Conservation (phyloP, 768 basidiomycete genomes). For the Rhodotorula kratochvilovae region DNA sequence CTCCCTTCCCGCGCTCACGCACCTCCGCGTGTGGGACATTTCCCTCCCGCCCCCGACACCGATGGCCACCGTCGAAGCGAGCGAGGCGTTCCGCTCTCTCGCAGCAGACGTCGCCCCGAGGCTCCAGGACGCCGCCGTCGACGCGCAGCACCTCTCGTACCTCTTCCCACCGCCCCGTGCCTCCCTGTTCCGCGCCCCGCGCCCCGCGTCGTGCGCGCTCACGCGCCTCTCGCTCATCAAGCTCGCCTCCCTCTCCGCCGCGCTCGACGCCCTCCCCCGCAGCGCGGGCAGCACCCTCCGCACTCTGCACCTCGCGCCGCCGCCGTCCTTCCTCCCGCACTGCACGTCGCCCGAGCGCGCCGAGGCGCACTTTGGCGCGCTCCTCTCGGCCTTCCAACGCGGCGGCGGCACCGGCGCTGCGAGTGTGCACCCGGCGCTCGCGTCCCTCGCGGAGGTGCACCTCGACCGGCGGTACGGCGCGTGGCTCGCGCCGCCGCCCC, state of each 20-base stretch:
- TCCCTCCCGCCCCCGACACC: slow-evolving; percentile 21
- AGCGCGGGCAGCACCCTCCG: not conserved
- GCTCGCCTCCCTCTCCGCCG: not conserved
- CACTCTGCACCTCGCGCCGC: slow-evolving; percentile 7
- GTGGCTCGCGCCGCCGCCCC: slow-evolving; percentile 4
- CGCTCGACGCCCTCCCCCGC: slow-evolving; percentile 6
- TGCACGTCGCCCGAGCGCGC: slow-evolving; percentile 17
- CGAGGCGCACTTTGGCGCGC: slow-evolving; percentile 19
- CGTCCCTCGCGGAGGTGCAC: not conserved
- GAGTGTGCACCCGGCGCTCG: slow-evolving; percentile 2
- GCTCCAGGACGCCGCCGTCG: not conserved
- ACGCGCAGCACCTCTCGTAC: slow-evolving; percentile 23
- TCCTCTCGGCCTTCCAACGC: slow-evolving; percentile 10
- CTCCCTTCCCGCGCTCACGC: slow-evolving; percentile 1
- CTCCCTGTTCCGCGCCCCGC: not conserved
- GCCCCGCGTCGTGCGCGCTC: not conserved
- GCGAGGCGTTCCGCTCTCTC: slow-evolving; percentile 12
- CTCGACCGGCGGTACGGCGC: slow-evolving; percentile 16
- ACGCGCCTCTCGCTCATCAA: slow-evolving; percentile 4
- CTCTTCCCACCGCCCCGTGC: slow-evolving; percentile 3
- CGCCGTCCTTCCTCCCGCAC: slow-evolving; percentile 18
- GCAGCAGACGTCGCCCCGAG: not conserved
- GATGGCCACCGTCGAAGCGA: slow-evolving; percentile 16
- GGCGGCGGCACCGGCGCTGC: not conserved
- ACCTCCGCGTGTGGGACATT: slow-evolving; percentile 6